Evolutionary conservation across 192 early-diverging fungal genomes (phyloP).

Genomic region (Helicostylum pulchrum): DNA sequence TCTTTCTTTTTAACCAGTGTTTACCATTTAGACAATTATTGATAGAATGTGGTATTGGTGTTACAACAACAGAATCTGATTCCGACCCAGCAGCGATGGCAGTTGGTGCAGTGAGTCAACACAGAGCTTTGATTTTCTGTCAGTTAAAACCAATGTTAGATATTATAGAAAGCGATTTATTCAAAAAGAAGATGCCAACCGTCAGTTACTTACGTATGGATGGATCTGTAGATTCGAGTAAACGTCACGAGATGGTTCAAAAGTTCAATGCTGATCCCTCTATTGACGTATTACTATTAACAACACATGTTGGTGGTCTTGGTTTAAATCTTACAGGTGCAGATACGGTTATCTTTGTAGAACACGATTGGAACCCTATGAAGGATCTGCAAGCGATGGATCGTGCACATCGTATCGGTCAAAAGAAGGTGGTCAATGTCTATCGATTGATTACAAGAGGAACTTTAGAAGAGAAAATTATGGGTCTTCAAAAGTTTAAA

Average conservation of each 20-base stretch:
- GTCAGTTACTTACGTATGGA: slow-evolving; percentile 95
- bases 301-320: slow-evolving; percentile 95
- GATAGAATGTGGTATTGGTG: slow-evolving; percentile 93
- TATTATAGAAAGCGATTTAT: slow-evolving; percentile 91
- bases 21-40: slow-evolving; percentile 67
- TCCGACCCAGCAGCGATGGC: slow-evolving; percentile 45
- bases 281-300: slow-evolving; percentile 91
- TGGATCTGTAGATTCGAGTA: slow-evolving; percentile 77
- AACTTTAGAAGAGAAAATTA: slow-evolving; percentile 99
- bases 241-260: slow-evolving; percentile 87
- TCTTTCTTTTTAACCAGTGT: slow-evolving; percentile 1
- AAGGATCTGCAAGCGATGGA: slow-evolving; percentile 99
- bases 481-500: slow-evolving; percentile 98
- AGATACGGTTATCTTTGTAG: slow-evolving; percentile 99
- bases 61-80: slow-evolving; percentile 47
- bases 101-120: slow-evolving; percentile 64
- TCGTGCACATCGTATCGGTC: slow-evolving; percentile 96
- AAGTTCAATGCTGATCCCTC: slow-evolving; percentile 95
- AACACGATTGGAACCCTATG: slow-evolving; percentile 99
- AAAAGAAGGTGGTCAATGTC: slow-evolving; percentile 96
- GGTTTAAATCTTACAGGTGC: slow-evolving; percentile 97
- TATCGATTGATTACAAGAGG: slow-evolving; percentile 95
- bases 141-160: slow-evolving; percentile 96
- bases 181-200: slow-evolving; percentile 75
- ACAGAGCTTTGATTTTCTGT: slow-evolving; percentile 95